Conservation (phyloP, 2,329 filamentous ascomycete genomes). For the Pseudogymnoascus sp. region DNA sequence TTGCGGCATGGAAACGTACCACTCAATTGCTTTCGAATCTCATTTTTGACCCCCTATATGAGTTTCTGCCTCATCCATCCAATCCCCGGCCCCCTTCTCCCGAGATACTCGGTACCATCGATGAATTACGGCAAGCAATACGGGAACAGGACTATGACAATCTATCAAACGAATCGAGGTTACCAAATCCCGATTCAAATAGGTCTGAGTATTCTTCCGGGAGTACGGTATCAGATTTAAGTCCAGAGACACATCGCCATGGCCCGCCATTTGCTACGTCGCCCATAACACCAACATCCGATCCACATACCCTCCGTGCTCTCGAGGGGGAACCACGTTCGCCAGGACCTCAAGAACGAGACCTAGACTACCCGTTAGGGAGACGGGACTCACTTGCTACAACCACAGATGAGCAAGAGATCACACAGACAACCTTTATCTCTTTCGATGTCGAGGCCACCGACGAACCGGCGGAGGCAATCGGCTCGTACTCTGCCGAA, state of each 20-base stretch:
- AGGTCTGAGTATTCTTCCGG: not conserved
- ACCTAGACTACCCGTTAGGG: slow-evolving; percentile 12
- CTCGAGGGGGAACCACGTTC: slow-evolving; percentile 21
- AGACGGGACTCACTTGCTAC: slow-evolving; percentile 20
- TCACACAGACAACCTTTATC: slow-evolving; percentile 25
- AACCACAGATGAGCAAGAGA: slow-evolving; percentile 26
- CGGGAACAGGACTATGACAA: slow-evolving; percentile 7
- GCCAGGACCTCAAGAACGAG: slow-evolving; percentile 16
- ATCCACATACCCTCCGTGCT: slow-evolving; percentile 24
- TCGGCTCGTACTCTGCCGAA: slow-evolving; percentile 27
- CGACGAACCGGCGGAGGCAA: slow-evolving; percentile 16
- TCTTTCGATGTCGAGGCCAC: slow-evolving; percentile 29
- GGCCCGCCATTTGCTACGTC: not conserved
- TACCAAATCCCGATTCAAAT: not conserved
- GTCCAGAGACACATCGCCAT: not conserved
- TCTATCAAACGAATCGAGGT: not conserved
- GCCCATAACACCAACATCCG: slow-evolving; percentile 10
- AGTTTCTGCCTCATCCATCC: slow-evolving; percentile 22
- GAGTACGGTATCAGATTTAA: not conserved
- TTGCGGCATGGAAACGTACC: slow-evolving; percentile 22
- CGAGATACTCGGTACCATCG: slow-evolving; percentile 20
- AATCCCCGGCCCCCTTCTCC: slow-evolving; percentile 18
- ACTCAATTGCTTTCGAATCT: slow-evolving; percentile 17
- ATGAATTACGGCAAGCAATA: slow-evolving; percentile 15
- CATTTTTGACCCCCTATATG: slow-evolving; percentile 25